phyloP scores from a whole-genome alignment of 2,329 filamentous ascomycete genomes.

The Cryphonectria japonica region DNA sequence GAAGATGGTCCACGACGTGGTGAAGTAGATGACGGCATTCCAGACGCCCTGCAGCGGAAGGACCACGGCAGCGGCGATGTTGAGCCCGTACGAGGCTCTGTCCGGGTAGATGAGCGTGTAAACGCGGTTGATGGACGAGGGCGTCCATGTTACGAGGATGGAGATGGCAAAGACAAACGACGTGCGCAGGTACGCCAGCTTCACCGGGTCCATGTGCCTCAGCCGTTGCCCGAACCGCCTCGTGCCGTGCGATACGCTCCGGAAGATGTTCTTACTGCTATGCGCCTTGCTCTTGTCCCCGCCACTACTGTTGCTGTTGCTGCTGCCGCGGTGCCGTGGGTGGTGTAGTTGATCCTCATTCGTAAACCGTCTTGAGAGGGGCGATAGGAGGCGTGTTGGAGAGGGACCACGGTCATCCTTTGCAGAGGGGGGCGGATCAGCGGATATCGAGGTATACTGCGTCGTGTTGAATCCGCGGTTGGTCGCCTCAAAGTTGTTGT shows the following conservation, averaged over 20 bases:
- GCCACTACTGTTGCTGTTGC: neutral
- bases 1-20: constrained; percentile 58
- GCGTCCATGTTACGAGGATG: constrained; percentile 65
- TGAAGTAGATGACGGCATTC: constrained; percentile 78
- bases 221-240: constrained; percentile 39
- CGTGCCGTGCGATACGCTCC: constrained; percentile 21
- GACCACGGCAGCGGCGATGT: constrained; percentile 71
- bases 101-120: constrained; percentile 65
- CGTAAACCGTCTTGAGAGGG: constrained; percentile 9
- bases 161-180: constrained; percentile 65
- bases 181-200: constrained; percentile 63
- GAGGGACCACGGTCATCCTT: constrained; percentile 19
- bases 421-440: constrained; percentile 1
- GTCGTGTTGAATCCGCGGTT: constrained; percentile 25
- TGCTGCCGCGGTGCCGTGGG: neutral
- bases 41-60: constrained; percentile 79
- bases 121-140: constrained; percentile 74
- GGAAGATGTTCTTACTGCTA: constrained; percentile 23
- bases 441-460: constrained; percentile 25
- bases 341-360: constrained; percentile 11
- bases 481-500: constrained; percentile 18
- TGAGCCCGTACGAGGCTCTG: constrained; percentile 63
- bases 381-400: constrained; percentile 12
- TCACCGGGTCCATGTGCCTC: constrained; percentile 57
- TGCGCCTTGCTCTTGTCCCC: constrained; percentile 1